Evolutionary conservation across 2,329 filamentous ascomycete species (phyloP), one percentile per base, ranked within the genome.

Genomic region (Fusarium kyushuense): DNA sequence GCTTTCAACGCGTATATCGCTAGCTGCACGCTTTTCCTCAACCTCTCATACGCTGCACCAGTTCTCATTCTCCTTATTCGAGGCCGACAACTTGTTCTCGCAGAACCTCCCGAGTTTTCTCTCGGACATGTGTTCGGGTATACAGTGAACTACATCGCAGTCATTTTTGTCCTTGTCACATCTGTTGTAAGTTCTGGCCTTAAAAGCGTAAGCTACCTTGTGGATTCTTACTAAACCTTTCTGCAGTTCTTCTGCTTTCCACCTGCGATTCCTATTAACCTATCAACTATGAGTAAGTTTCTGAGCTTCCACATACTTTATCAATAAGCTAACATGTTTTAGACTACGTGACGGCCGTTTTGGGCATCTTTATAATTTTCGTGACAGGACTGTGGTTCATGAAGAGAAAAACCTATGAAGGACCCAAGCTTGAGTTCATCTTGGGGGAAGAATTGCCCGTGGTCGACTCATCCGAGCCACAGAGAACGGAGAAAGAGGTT

Each of bases 1-100:
- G 82, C 83, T 1, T 84, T 84, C 48, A 81, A 79, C 52, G 82
- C 82, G 9, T 82, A 83, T 59, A 77, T 82, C 1, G 79, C 82
- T 6, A 80, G 78, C 23, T 81, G 78, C 65, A 83, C 82, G 16
- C 79, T 84, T 14, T 79, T 84, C 43, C 76, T 84, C 3, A 83
- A 83, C 58, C 72, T 84, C 1, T 83, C 82, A 2, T 84, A 83
- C 32, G 80, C 77, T 9, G 74, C 82, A 11, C 82, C 82, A 3
- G 75, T 83, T 21, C 72, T 81, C 1, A 75, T 73, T 9, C 71
- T 81, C 4, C 73, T 81, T 8, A 42, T 80, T 6, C 75, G 80
- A 17, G 80, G 80, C 7, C 75, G 80, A 42, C 57, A 63, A 6
- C 45, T 78, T 8, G 60, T 82, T 32, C 53, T 62, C 4, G 52